Evolutionary conservation across 768 basidiomycete species (phyloP), one percentile per base, ranked within the genome.

Genomic region (Boletales sp.): DNA sequence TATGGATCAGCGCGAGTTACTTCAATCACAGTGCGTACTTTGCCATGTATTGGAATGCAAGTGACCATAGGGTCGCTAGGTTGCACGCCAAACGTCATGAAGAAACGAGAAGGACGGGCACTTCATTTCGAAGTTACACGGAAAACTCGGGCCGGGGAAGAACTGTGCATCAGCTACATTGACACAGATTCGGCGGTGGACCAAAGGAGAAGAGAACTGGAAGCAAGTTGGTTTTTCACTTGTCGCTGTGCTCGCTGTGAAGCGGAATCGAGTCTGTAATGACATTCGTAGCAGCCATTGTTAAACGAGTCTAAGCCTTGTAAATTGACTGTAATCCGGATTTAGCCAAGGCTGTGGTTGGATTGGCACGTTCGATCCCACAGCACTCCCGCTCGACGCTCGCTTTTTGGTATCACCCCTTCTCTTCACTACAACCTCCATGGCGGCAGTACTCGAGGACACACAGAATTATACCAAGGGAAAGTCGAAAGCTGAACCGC

Each of bases 21-120:
- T 87, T 86, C 60, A 87, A 87, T 55, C 84, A 87, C 59, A 74
- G 85, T 84, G 36, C 40, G 67, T 58, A n/a, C 17, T 15, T 46
- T 48, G 35, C 38, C 14, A 37, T 11, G 31, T 18, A 13, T 43
- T 11, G 18, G 32, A 10, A 19, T 7, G 11, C 17, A 27, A n/a
- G 29, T 55, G 44, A 57, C 46, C n/a, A 14, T 1, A 17, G 32
- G 19, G 8, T 40, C 38, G 39, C 14, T 52, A 84, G 81, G 76
- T 59, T 83, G 81, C 56, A 59, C 68, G 6, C 80, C 82, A 9
- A 82, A 80, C 44, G 55, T 83, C 11, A 66, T 66, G 27, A 83
- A 80, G 60, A 65, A 58, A 18, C 71, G 77, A 37, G 56, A 64
- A 7, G 74, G 75, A 18, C 72, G 76, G n/a, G 56, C 63, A 0